Base-by-base conservation (phyloP, 306 rosid genomes). In the Ochetophila trinervis region DNA sequence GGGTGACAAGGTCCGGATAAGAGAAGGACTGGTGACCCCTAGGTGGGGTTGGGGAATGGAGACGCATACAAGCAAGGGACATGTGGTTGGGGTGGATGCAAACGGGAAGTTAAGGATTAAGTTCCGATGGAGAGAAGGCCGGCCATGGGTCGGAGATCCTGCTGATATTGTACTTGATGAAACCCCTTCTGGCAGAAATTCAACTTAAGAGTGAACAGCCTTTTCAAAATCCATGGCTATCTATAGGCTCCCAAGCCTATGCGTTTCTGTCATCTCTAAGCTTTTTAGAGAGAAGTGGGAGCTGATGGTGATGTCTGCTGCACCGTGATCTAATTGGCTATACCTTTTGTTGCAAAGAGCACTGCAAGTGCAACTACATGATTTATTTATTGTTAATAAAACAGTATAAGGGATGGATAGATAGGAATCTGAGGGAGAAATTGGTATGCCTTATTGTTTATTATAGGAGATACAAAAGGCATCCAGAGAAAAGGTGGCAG, bases 41-140 rank as follows among this genome's bases (percentile, higher is more conserved):
- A 87, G 97, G 64, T 89, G 96, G 97, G 97, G 97, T 35, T 93
- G 99, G 99, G 99, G 99, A 78, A 90, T 93, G 97, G 99, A 93
- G 84, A 93, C 99, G 0, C 94, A 93, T 68, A 84, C 94, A 17
- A 93, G 99, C 79, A 86, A 79, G 73, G 99, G 99, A 63, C 73
- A 87, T 67, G 96, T 93, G 30, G 87, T 85, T 21, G 99, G 97
- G 60, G 99, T 93, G 18, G 97, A 93, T 21, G 96, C 99, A 22
- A 93, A 93, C 35, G 99, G 99, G 32, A 93, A 90, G 86, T 73
- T 93, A 71, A 77, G 96, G 77, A 81, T 93, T 61, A 93, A 83
- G 74, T 93, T 93, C 77, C 86, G 88, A 65, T 93, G 99, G 99
- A 81, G 99, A 83, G 99, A 93, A 83, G 99, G 99, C 37, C 82